Evolutionary conservation across 257 asterid genomes (phyloP).

Genomic region (Lantana camara): DNA sequence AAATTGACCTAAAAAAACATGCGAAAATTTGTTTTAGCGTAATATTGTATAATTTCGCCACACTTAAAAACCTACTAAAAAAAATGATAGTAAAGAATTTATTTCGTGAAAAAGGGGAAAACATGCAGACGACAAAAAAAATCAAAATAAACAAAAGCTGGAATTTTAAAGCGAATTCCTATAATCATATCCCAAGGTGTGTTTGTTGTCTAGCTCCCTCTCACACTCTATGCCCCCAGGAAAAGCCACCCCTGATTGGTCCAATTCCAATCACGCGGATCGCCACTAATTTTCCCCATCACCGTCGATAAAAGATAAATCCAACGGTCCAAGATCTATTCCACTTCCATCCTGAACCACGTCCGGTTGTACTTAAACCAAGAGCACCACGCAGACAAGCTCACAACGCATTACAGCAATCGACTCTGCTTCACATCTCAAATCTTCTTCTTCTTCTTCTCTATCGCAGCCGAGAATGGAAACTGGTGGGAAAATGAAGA

Average conservation of each 20-base stretch:
- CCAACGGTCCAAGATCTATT: slow-evolving; percentile 24
- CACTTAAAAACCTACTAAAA: no score
- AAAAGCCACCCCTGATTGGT: slow-evolving; percentile 22
- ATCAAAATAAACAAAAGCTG: no score
- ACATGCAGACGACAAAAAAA: no score
- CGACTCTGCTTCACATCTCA: background rate
- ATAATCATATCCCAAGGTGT: background rate
- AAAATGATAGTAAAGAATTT: no score
- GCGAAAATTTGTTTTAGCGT: no score
- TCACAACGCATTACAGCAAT: background rate
- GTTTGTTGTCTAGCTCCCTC: background rate
- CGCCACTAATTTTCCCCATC: background rate
- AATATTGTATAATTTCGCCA: no score
- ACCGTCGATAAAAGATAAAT: slow-evolving; percentile 35
- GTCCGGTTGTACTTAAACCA: slow-evolving; percentile 27
- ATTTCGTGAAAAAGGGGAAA: no score
- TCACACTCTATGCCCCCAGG: background rate
- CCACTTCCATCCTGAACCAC: slow-evolving; percentile 20
- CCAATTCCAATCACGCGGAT: slow-evolving; percentile 31
- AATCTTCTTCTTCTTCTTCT: background rate
- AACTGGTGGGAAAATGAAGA: slow-evolving; percentile 37
- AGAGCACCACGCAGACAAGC: background rate
- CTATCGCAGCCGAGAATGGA: slow-evolving; percentile 25
- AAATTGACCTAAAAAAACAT: no score
- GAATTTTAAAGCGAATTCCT: no score